Evolutionary conservation across 495 filamentous ascomycete genomes (phyloP).

Genomic region (Aspergillus sclerotiicarbonarius): DNA sequence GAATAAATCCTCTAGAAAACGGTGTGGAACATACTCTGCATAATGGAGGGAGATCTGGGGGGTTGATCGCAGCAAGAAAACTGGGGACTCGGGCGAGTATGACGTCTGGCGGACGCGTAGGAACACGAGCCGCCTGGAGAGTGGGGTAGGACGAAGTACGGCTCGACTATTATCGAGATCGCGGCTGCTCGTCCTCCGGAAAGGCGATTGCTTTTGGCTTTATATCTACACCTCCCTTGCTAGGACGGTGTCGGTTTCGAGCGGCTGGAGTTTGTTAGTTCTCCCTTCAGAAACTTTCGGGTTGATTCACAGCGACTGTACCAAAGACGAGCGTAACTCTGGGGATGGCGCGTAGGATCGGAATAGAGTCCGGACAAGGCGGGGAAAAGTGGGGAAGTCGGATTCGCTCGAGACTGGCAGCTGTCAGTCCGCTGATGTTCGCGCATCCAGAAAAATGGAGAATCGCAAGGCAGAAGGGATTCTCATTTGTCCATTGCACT

Average conservation of each 20-base stretch:
- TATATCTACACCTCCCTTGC: not conserved
- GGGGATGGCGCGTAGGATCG: constrained; percentile 11
- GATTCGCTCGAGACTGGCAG: constrained; percentile 11
- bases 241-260: not conserved
- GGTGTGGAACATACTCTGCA: constrained; percentile 25
- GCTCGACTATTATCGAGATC: not conserved
- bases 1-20: not conserved
- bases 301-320: constrained; percentile 3
- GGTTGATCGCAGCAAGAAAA: constrained; percentile 11
- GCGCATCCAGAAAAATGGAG: constrained; percentile 4
- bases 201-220: not conserved
- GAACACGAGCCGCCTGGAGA: not conserved
- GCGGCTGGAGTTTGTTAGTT: no score
- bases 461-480: not conserved
- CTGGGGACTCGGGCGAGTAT: constrained; percentile 11
- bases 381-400: constrained; percentile 32
- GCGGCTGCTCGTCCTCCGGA: no score
- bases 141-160: constrained; percentile 3
- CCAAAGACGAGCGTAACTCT: constrained; percentile 9
- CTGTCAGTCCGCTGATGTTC: constrained; percentile 9
- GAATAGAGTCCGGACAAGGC: constrained; percentile 10
- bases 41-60: constrained; percentile 15
- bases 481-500: constrained; percentile 9
- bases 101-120: constrained; percentile 12
- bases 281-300: constrained; percentile 7